A percentile compares a stretch with the other conserved stretches of the same genome.
Evolutionary conservation across 2,329 filamentous ascomycete species (phyloP).

Genomic region (Xylariales sp.): DNA sequence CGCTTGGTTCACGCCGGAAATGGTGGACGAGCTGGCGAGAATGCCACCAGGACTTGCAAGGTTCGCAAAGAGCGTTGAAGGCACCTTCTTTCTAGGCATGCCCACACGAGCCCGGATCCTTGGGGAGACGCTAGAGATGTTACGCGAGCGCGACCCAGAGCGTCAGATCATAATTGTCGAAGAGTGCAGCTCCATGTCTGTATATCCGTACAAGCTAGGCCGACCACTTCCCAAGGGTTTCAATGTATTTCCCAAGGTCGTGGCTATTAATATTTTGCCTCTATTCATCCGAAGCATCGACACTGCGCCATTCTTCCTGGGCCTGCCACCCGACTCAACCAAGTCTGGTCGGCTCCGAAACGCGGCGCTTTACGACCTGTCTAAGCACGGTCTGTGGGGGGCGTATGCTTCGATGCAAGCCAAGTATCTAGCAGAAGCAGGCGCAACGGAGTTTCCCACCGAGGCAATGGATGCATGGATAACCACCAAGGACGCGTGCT

Average conservation of each 20-base stretch:
- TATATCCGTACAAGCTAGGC: slow-evolving; percentile 11
- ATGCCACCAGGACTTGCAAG: slow-evolving; percentile 11
- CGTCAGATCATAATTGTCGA: slow-evolving; percentile 37
- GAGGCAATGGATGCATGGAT: background rate
- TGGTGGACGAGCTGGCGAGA: background rate
- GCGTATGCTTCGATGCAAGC: too few species aligned
- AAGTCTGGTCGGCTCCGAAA: background rate
- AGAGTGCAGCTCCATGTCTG: slow-evolving; percentile 33
- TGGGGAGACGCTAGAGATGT: slow-evolving; percentile 27
- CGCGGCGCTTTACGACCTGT: too few species aligned
- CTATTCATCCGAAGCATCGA: background rate
- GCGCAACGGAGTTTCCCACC: background rate
- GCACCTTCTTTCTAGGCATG: slow-evolving; percentile 28
- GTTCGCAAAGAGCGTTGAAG: slow-evolving; percentile 27
- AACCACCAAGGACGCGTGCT: background rate
- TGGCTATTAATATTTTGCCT: background rate
- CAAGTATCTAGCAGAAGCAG: background rate
- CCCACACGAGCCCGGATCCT: slow-evolving; percentile 26
- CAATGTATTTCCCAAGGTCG: background rate
- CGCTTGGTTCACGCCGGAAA: background rate
- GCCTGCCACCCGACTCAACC: background rate
- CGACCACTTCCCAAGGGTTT: background rate
- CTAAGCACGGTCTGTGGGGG: too few species aligned
- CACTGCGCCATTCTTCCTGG: background rate
- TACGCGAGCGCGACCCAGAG: slow-evolving; percentile 24